A percentile compares a stretch with the other conserved stretches of the same genome.
Evolutionary conservation across 2,329 filamentous ascomycete species (phyloP).

Genomic region (Xylaria sp.): DNA sequence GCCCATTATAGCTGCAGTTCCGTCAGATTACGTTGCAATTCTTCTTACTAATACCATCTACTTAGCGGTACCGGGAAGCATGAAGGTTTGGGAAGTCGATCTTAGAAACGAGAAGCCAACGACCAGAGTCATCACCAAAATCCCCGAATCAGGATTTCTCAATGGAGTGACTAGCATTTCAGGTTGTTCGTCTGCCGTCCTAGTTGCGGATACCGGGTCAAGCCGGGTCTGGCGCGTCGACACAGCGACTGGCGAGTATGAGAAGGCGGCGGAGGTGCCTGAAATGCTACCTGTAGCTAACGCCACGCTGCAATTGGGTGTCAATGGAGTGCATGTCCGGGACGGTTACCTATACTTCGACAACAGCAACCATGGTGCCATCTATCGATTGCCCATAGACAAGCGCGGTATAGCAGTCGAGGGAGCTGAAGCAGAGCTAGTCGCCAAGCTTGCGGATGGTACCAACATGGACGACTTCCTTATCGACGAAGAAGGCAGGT

Average conservation of each 20-base stretch:
- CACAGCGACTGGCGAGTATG: constrained; percentile 16
- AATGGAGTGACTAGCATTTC: constrained; percentile 8
- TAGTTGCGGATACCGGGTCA: constrained; percentile 10
- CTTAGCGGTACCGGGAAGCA: constrained; percentile 9
- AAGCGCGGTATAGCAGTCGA: constrained; percentile 1
- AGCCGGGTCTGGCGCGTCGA: constrained; percentile 21
- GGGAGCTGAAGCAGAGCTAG: constrained; percentile 5
- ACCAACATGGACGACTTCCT: constrained; percentile 17
- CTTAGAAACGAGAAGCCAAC: constrained; percentile 8
- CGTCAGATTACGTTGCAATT: neutral
- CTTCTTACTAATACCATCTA: neutral
- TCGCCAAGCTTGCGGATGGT: constrained; percentile 4
- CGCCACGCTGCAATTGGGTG: constrained; percentile 5
- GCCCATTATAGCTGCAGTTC: neutral
- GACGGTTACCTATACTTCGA: constrained; percentile 15
- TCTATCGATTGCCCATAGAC: constrained; percentile 17
- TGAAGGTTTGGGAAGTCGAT: constrained; percentile 21
- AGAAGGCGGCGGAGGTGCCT: constrained; percentile 15
- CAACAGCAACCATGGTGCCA: constrained; percentile 20
- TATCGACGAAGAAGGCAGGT: constrained; percentile 11
- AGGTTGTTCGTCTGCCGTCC: neutral
- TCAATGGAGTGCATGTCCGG: constrained; percentile 20
- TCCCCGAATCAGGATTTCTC: constrained; percentile 17
- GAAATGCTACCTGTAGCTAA: constrained; percentile 13
- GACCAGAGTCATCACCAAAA: constrained; percentile 7